Evolutionary conservation across 2,329 filamentous ascomycete genomes (phyloP), one percentile per base, ranked within the genome.

Genomic region (Metarhizium album): DNA sequence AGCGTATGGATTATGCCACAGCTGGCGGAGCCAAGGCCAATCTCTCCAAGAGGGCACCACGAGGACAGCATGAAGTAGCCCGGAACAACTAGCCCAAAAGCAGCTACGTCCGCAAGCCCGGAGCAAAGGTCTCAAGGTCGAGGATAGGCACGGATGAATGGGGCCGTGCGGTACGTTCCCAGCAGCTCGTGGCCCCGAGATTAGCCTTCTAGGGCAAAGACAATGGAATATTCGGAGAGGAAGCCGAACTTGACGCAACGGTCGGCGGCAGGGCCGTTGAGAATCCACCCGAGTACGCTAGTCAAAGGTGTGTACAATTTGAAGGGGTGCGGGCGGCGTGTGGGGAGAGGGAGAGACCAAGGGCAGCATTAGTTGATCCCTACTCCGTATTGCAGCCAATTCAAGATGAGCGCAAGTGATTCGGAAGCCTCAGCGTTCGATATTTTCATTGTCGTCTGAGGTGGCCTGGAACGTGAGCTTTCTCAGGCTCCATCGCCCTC

Each of bases 221-320:
- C 29, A 43, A 24, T 18, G 31, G 46, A 29, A 11, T 37, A 16
- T 38, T 48, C 48, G 51, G 51, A 29, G 48, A 45, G 38, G 51
- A 47, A 49, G 45, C 51, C 51, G 51, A 53, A 45, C 31, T 31
- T 33, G 43, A 47, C 51, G 47, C 42, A 47, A 53, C 31, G 48
- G 51, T 37, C 40, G 46, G 40, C 40, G 46, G 40, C 33, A 48
- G 46, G 46, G 50, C 46, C 50, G 23, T 40, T 20, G 29, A 43
- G 31, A 40, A 35, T 29, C 42, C 48, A 46, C 33, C 23, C 14
- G 5, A 23, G 24, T 18, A 24, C 22, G 42, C 27, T 35, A 23
- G 47, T 49, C 14, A 38, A 29, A n/a, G 27, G 20, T 24, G 40
- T 48, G 16, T 23, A 5, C 14, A 24, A 4, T 16, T 16, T 16